A percentile compares a stretch with the other conserved stretches of the same genome.
Evolutionary conservation across 257 asterid genomes (phyloP).

Genomic region (Anisodus acutangulus): DNA sequence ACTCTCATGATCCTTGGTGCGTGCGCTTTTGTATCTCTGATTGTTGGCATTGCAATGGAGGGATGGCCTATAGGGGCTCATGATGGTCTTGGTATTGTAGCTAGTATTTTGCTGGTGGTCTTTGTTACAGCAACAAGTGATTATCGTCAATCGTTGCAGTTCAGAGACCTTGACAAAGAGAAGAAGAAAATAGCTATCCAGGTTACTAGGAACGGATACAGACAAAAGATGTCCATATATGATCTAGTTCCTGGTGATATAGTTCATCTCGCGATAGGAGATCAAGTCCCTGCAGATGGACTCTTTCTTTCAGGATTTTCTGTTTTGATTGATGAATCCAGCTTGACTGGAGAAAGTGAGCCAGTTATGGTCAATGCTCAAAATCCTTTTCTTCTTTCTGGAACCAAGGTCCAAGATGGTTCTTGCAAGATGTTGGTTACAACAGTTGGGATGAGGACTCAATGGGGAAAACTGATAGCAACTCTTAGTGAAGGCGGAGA

Average conservation of each 20-base stretch:
- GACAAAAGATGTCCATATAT: conserved; percentile 35
- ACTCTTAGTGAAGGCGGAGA: conserved; percentile 36
- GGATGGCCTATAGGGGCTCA: conserved; percentile 36
- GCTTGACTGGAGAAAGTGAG: conserved; percentile 38
- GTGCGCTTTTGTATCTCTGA: conserved; percentile 33
- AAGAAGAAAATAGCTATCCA: conserved; percentile 34
- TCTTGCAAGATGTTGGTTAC: conserved; percentile 35
- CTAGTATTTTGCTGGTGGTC: conserved; percentile 34
- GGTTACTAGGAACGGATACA: conserved; percentile 30
- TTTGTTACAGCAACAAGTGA: conserved; percentile 37
- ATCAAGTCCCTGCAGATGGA: conserved; percentile 38
- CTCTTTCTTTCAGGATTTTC: conserved; percentile 38
- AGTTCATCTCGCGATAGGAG: conserved; percentile 36
- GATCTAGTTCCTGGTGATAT: conserved; percentile 37
- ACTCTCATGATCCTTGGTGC: conserved; percentile 37
- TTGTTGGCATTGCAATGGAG: conserved; percentile 34
- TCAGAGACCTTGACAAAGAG: conserved; percentile 37
- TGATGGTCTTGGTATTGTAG: conserved; percentile 37
- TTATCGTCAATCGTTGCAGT: conserved; percentile 35
- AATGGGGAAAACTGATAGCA: conserved; percentile 36
- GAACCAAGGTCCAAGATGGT: conserved; percentile 36
- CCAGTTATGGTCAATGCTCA: conserved; percentile 33
- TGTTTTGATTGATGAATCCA: conserved; percentile 34
- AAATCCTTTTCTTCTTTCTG: conserved; percentile 37
- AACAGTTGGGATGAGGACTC: conserved; percentile 39